Evolutionary conservation across 1,284 basidiomycete species (phyloP), one percentile per base, ranked within the genome.

Genomic region (Boletus semigastroideus): DNA sequence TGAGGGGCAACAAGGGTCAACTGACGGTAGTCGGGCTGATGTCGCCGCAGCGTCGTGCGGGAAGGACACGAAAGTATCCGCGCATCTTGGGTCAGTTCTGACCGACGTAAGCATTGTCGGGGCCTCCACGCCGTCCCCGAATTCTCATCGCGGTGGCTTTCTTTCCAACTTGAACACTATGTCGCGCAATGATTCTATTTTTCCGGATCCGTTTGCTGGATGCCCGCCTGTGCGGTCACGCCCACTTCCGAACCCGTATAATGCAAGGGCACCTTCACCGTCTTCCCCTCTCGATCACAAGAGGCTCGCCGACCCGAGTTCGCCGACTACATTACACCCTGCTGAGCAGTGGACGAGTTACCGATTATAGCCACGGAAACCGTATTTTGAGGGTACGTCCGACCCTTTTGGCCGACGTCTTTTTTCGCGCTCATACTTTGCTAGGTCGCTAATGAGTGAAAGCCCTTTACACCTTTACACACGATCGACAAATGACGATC

Each of bases 311-410:
- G 58, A 62, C 0, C 5, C 47, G 31, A 43, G 36, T 16, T 48
- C 54, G 10, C 54, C 54, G 17, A 42, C 51, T 3, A 48, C 52
- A 9, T 27, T 51, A 20, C 43, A 33, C 4, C 41, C 51, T 14
- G 65, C 64, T 0, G 65, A 66, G n/a, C 49, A 53, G 11, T 63
- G 67, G 5, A 20, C 60, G 58, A 67, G 65, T 17, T 70, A 67
- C 44, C 64, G 65, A 70, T 46, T 68, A 70, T 20, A 57, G 59
- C 4, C 68, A 70, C 3, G 54, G 62, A 7, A 55, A 52, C 28
- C 65, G 68, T 37, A 28, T 67, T 6, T 50, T 67, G 43, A 70
- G 65, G 56, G 65, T 62, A 44, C 31, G 65, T 64, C 28, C 28
- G 28, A 28, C 10, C 28, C 28, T 28, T 5, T 28, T 28, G 5